Evolutionary conservation across 2,329 filamentous ascomycete species (phyloP).

Genomic region (Epichloe scottii): DNA sequence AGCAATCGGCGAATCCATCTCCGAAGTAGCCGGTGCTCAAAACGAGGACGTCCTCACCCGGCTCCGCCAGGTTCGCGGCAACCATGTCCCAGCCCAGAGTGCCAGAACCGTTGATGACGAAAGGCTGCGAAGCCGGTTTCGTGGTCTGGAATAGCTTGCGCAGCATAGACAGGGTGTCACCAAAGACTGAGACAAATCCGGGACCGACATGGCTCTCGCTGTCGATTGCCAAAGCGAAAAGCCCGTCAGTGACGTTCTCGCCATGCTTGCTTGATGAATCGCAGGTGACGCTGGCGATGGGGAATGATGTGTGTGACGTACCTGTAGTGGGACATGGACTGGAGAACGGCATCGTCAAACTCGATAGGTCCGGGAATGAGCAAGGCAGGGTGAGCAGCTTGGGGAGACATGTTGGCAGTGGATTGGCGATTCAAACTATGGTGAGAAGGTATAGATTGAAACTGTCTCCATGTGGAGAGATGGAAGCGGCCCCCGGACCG

Average conservation of each 20-base stretch:
- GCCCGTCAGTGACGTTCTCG: not conserved
- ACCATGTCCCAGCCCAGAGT: constrained; percentile 96
- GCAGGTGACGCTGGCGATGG: not conserved
- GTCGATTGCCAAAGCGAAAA: constrained; percentile 3
- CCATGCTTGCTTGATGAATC: not conserved
- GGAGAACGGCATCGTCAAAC: constrained; percentile 92
- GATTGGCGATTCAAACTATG: not conserved
- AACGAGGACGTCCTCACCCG: constrained; percentile 80
- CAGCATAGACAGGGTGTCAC: constrained; percentile 76
- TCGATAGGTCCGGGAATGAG: constrained; percentile 97
- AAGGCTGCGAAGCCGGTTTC: constrained; percentile 71
- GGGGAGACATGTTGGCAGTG: constrained; percentile 42
- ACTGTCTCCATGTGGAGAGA: constrained; percentile 3
- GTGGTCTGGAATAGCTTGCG: constrained; percentile 91
- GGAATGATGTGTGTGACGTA: constrained; percentile 24
- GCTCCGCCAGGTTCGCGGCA: constrained; percentile 82
- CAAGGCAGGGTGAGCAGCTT: constrained; percentile 55
- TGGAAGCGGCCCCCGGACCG: not conserved
- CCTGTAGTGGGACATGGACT: constrained; percentile 93
- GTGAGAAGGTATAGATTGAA: not conserved
- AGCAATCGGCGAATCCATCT: constrained; percentile 85
- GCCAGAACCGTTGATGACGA: constrained; percentile 86
- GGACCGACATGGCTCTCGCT: constrained; percentile 91
- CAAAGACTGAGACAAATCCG: constrained; percentile 80
- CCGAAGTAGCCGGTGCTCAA: constrained; percentile 96